These are phyloP conservation scores for Euphorbia peplus DNA, from an alignment of 345 rosid genomes.

Conservation along the genomic window DNA sequence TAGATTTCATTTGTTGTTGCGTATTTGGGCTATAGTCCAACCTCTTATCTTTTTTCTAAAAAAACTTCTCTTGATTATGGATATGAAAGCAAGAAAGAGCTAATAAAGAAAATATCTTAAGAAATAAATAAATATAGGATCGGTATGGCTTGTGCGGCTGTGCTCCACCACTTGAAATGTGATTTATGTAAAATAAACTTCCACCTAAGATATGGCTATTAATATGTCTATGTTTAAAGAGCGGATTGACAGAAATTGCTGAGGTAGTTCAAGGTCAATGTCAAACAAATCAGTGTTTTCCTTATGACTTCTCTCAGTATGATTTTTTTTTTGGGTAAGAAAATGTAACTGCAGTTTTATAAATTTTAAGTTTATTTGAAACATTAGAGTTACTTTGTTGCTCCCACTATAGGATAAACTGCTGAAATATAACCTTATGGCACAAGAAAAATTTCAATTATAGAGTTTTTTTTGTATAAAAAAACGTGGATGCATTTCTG, in stretches of 20 bases:
- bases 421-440: background rate
- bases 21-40: no score
- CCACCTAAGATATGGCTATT: background rate
- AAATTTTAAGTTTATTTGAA: background rate
- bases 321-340: no score
- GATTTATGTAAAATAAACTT: background rate
- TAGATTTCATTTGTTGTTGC: background rate
- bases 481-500: no score
- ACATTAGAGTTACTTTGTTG: background rate
- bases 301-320: background rate
- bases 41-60: no score
- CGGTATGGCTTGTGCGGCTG: background rate
- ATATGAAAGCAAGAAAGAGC: no score
- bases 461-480: no score
- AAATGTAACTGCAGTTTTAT: background rate
- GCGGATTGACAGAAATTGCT: background rate
- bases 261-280: background rate
- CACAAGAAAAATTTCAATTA: background rate
- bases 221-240: background rate
- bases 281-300: background rate
- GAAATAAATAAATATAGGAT: background rate
- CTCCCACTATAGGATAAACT: background rate
- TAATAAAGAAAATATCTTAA: no score
- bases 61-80: no score
- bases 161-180: background rate